phyloP scores from a whole-genome alignment of 306 rosid genomes.

The Cicer yamashitae region DNA sequence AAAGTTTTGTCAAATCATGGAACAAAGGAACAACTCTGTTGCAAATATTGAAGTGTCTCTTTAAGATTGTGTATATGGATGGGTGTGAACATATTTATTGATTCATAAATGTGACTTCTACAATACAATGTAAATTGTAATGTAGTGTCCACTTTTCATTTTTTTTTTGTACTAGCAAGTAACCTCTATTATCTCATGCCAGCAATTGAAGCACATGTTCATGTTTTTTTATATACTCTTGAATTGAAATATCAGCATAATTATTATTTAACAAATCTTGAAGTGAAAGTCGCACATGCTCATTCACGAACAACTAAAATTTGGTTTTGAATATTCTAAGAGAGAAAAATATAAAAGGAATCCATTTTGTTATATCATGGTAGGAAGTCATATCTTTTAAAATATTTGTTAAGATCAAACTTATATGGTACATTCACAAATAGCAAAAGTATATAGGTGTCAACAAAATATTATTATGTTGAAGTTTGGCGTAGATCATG shows the following conservation, averaged over 20 bases:
- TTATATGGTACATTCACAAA: too few species aligned
- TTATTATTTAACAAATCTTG: constrained; percentile 44
- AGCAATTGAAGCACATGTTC: constrained; percentile 49
- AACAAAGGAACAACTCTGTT: constrained; percentile 2
- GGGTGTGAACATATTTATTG: constrained; percentile 22
- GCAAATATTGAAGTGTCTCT: constrained; percentile 11
- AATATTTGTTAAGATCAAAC: neutral
- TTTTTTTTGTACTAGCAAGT: neutral
- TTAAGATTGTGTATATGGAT: neutral
- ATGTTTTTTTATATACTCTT: constrained; percentile 21
- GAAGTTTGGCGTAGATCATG: too few species aligned
- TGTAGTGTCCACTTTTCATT: neutral
- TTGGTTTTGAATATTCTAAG: constrained; percentile 27
- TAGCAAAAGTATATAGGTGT: too few species aligned
- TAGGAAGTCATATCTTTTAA: neutral
- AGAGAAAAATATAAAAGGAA: constrained; percentile 17
- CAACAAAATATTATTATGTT: too few species aligned
- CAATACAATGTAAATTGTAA: neutral
- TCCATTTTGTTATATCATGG: constrained; percentile 4
- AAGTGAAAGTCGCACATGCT: constrained; percentile 51
- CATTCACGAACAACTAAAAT: constrained; percentile 32
- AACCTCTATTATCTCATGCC: constrained; percentile 24
- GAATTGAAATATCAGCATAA: constrained; percentile 44
- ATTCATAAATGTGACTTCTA: constrained; percentile 32
- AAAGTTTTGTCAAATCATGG: constrained; percentile 53